Evolutionary conservation across 1,284 basidiomycete species (phyloP), one percentile per base, ranked within the genome.

Genomic region (Malassezia nana): DNA sequence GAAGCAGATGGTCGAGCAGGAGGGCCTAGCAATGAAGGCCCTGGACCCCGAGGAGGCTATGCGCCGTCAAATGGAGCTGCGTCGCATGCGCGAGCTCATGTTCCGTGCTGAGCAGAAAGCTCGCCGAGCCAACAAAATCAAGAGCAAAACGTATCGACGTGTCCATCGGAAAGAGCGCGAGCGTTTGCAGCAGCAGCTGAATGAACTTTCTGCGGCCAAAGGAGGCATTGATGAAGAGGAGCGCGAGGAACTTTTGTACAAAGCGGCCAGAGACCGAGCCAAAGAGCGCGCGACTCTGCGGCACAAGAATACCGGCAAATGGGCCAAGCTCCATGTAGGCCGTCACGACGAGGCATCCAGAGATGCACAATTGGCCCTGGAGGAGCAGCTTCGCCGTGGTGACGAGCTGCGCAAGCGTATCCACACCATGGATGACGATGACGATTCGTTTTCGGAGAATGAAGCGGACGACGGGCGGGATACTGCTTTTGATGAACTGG

Each of bases 91-190:
- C 28, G 90, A 95, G 65, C 79, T 96, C 44, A 86, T 91, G 79
- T 95, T 94, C 78, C 83, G 91, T 4, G 89, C 88, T 0, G 91
- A 98, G 67, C 79, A 83, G 32, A 92, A 92, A 74, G 88, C 89
- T 9, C 88, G 87, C 69, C 83, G 91, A 10, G 80, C 94, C 8
- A 83, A 85, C 33, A 96, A 94, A 77, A 96, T 98, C 77, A 96
- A 98, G 79, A 87, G 84, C 75, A 95, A 92, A 76, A 83, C 88
- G 3, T 96, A 89, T 73, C 80, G 90, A 32, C 85, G 86, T 64
- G 80, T 96, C 44, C 83, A 84, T 66, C 81, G 88, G 73, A 88
- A 87, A 74, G 84, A 83, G 75, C 81, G 78, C 62, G 84, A 82
- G 67, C 31, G 63, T 33, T 32, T 65, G 40, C 79, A 62, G 76